Conservation (phyloP, 108 stramenopile genomes). For the Skeletonema costatum region DNA sequence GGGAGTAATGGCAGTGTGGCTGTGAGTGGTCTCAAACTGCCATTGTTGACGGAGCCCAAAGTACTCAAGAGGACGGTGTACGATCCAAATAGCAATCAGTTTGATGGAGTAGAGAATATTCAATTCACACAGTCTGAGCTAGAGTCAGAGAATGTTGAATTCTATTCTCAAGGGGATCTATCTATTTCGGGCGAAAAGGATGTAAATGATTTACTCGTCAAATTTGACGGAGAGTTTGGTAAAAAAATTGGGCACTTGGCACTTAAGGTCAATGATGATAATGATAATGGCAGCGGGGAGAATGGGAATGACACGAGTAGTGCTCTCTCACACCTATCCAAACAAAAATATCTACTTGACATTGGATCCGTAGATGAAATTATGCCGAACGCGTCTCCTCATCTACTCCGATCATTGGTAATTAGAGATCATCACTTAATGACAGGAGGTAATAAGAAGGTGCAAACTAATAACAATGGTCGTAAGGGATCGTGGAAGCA, state of each 20-base stretch:
- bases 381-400: constrained; percentile 29
- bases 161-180: constrained; percentile 35
- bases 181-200: constrained; percentile 25
- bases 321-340: constrained; percentile 9
- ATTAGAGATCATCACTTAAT: constrained; percentile 13
- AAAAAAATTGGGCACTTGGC: constrained; percentile 36
- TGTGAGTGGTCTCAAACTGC: constrained; percentile 33
- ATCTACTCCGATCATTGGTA: constrained; percentile 18
- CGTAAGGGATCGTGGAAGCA: neutral
- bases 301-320: neutral
- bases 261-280: constrained; percentile 21
- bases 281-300: neutral
- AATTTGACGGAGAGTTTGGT: constrained; percentile 41
- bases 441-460: neutral
- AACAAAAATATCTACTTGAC: constrained; percentile 41
- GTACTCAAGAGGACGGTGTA: constrained; percentile 20
- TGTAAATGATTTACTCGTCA: constrained; percentile 40
- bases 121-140: constrained; percentile 34
- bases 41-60: constrained; percentile 31
- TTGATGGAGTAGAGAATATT: constrained; percentile 16
- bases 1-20: constrained; percentile 16
- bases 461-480: neutral
- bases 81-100: constrained; percentile 29
- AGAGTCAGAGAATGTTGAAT: constrained; percentile 13
- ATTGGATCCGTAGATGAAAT: constrained; percentile 40